Base-by-base conservation (phyloP, 495 filamentous ascomycete species). In the Apiosordaria backusii region DNA sequence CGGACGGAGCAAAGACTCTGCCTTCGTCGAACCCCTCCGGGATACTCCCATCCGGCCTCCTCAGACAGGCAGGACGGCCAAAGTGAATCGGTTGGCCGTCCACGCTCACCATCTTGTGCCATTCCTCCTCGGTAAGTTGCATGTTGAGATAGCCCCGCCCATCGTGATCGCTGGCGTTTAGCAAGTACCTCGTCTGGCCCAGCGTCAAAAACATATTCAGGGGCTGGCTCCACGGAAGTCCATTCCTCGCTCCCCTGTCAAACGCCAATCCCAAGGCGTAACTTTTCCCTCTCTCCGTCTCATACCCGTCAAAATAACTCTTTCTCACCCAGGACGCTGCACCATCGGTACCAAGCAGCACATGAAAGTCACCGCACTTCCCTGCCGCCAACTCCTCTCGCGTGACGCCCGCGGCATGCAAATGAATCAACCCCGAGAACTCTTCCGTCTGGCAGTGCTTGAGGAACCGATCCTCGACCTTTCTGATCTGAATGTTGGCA, bases 171-270 rank as follows among this genome's bases (percentile, higher is more conserved):
- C 75, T 77, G 6, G 76, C 76, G 61, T 78, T 78, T 58, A 78
- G 70, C 25, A 78, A 67, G 61, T 78, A 78, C 3, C 76, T 70
- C 10, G 76, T 78, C 50, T 78, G 76, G 6, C 76, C 76, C 7
- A 78, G 72, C 0, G 76, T 78, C 25, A 78, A 68, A 60, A 78
- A 78, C 70, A 78, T 75, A 67, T 78, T 78, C 53, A 78, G 70
- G n/a, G 75, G 63, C 65, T 78, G 76, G 15, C 72, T 74, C 76
- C 76, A 78, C 2, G 76, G 76, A 57, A 78, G 54, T 0, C 76
- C 76, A 4, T 57, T 66, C 52, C 57, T 68, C 1, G 72, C 60
- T 0, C 75, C 74, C 0, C 76, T 74, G 57, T 78, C 72, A 50
- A 78, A 78, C 29, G 76, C 76, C 1, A 78, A 69, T 10, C 76